A percentile compares a stretch with the other conserved stretches of the same genome.
Evolutionary conservation across 2,329 filamentous ascomycete genomes (phyloP).

Genomic region (Cyphellophora europaea): DNA sequence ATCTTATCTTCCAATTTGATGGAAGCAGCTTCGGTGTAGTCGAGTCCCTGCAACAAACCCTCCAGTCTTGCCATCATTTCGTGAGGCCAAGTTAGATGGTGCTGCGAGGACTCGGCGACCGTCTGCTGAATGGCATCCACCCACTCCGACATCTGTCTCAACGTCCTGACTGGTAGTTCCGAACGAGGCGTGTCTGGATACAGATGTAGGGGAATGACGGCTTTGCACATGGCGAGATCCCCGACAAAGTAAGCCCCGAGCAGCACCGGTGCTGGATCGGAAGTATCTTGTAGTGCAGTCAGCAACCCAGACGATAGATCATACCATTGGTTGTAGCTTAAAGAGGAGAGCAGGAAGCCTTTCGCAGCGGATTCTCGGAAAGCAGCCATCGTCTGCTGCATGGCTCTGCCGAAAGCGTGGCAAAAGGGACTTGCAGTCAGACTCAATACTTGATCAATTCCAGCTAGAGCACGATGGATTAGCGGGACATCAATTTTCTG

Average conservation of each 20-base stretch:
- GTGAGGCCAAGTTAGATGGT: slow-evolving; percentile 4
- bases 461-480: slow-evolving; percentile 17
- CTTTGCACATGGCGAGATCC: not conserved
- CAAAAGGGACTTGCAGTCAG: slow-evolving; percentile 1
- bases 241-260: slow-evolving; percentile 27
- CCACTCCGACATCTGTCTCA: too few relatives aligned
- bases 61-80: not conserved
- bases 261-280: slow-evolving; percentile 25
- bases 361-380: not conserved
- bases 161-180: not conserved
- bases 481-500: not conserved
- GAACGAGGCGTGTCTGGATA: not conserved
- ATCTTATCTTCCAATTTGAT: not conserved
- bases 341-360: slow-evolving; percentile 2
- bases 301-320: not conserved
- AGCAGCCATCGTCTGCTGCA: too few relatives aligned
- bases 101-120: not conserved
- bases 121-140: slow-evolving; percentile 1
- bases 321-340: not conserved
- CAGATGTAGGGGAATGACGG: not conserved
- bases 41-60: not conserved
- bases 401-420: too few relatives aligned
- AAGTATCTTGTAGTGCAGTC: slow-evolving; percentile 21
- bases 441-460: not conserved
- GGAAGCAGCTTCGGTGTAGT: not conserved